Base-by-base conservation (phyloP, 768 basidiomycete species). In the Pleurotus citrinopileatus region DNA sequence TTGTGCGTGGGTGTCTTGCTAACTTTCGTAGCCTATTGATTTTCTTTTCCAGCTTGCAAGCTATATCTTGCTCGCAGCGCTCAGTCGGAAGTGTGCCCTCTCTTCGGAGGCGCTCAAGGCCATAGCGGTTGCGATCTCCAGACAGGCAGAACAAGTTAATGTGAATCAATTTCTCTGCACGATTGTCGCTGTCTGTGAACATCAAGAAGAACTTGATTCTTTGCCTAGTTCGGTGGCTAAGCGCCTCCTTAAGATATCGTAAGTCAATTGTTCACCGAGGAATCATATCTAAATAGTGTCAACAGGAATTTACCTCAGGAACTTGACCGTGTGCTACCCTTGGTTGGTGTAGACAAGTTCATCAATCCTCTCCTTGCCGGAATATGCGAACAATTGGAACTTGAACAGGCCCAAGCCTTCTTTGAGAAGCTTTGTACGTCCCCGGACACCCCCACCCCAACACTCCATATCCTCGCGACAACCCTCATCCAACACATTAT, bases 51-150 rank as follows among this genome's bases (percentile, higher is more conserved):
- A 89, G 89, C 76, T 94, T 10, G 87, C 84, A 42, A 83, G 81
- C 59, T 89, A 87, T 61, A 78, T 93, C 54, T 74, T 94, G 7
- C 71, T 94, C 0, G 81, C 85, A 1, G 75, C 84, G 0, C 74
- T 95, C 20, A 82, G 89, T 0, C 83, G 83, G 58, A 86, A 84
- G 68, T 80, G 80, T 48, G 72, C 75, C 10, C 61, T 95, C 28
- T 74, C 82, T 1, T 59, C 80, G 0, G 63, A 79, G 17, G 89
- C 87, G 0, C 56, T 92, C 53, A 80, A 79, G 53, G 74, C 77
- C 2, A 78, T 93, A 17, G 56, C 91, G 7, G 64, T 64, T 27
- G 64, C 78, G 2, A 83, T 92, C 70, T 62, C 79, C 3, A 67
- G 69, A 17, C 80, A 77, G 60, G 82, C 81, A 4, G 60, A 67